Conservation (phyloP, 2,329 filamentous ascomycete genomes). For the Akanthomyces dipterigenus region DNA sequence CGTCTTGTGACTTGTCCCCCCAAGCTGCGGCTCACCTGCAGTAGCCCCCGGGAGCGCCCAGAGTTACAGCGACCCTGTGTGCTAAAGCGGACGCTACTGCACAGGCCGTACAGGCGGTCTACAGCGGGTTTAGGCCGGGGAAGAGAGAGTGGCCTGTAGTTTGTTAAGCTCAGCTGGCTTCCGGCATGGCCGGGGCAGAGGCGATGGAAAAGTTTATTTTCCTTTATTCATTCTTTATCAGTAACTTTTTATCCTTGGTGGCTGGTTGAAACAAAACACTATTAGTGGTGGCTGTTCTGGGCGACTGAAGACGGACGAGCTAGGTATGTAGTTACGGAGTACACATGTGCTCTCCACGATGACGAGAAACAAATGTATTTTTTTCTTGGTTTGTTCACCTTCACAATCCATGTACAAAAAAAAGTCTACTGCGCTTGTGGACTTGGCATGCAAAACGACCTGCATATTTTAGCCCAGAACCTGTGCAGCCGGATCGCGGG, state of each 20-base stretch:
- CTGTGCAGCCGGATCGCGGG: conserved; percentile 10
- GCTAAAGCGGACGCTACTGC: neutral
- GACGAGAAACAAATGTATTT: neutral
- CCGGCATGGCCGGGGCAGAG: neutral
- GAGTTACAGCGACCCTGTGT: neutral
- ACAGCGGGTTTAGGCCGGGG: conserved; percentile 5
- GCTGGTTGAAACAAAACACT: too few relatives aligned
- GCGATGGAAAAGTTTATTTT: neutral
- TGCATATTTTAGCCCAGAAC: neutral
- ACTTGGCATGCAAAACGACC: conserved; percentile 8
- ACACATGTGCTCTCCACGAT: too few relatives aligned
- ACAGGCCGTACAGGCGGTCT: neutral
- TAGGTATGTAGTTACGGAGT: too few relatives aligned
- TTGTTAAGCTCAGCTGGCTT: neutral
- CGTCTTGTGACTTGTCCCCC: neutral
- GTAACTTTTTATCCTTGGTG: too few relatives aligned
- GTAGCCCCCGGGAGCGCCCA: neutral
- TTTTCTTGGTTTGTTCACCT: neutral
- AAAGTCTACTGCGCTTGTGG: neutral
- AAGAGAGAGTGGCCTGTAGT: neutral
- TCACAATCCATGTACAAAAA: neutral
- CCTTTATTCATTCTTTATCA: too few relatives aligned
- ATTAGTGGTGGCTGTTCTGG: too few relatives aligned
- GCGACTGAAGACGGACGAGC: too few relatives aligned
- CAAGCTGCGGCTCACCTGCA: neutral